Percentiles rank a stretch among this genome's conserved stretches.
phyloP scores from a whole-genome alignment of 2,329 filamentous ascomycete genomes.

The Chrysoporthe puriensis region DNA sequence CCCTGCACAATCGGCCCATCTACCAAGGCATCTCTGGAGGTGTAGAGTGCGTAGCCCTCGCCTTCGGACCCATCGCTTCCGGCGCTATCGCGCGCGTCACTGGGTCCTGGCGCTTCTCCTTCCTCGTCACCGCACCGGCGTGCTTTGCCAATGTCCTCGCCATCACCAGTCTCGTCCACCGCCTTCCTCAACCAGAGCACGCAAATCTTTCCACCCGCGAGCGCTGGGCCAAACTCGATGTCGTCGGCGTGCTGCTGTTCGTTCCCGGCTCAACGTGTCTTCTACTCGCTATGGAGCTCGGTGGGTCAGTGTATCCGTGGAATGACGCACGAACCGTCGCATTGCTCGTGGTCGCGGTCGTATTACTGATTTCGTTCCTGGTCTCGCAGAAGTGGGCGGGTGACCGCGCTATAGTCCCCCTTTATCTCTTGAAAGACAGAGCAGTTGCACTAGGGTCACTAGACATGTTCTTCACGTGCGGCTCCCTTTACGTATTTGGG shows the following conservation, averaged over 20 bases:
- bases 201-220: not conserved
- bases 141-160: not conserved
- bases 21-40: slow-evolving; percentile 7
- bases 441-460: slow-evolving; percentile 40
- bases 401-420: slow-evolving; percentile 53
- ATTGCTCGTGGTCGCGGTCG: slow-evolving; percentile 30
- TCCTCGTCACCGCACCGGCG: slow-evolving; percentile 6
- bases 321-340: not conserved
- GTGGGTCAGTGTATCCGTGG: not conserved
- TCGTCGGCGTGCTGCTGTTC: not conserved
- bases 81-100: not conserved
- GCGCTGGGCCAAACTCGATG: not conserved
- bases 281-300: not conserved
- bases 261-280: not conserved
- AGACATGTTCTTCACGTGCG: slow-evolving; percentile 54
- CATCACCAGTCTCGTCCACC: not conserved
- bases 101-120: slow-evolving; percentile 3
- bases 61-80: not conserved
- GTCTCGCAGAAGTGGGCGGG: slow-evolving; percentile 48
- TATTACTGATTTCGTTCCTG: slow-evolving; percentile 51
- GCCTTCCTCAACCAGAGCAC: not conserved
- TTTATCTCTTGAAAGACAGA: slow-evolving; percentile 49
- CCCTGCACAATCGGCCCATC: not conserved
- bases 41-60: slow-evolving; percentile 12
- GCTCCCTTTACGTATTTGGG: slow-evolving; percentile 54